Percentiles rank a stretch among this genome's conserved stretches.
phyloP scores from a whole-genome alignment of 2,329 filamentous ascomycete species.

The Lecanosticta acicola region DNA sequence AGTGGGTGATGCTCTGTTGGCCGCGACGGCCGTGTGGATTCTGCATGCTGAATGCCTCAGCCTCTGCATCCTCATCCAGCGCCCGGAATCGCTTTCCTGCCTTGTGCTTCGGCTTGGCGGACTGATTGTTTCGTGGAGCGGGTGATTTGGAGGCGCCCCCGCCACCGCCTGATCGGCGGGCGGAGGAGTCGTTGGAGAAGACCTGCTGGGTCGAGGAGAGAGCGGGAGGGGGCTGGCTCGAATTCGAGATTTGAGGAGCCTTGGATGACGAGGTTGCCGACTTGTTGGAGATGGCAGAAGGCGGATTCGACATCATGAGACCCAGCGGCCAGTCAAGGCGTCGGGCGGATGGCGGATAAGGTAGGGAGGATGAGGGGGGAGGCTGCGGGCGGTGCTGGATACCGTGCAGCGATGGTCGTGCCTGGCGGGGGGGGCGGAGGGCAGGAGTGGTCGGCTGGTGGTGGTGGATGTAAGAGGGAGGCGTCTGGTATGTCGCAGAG shows the following conservation, averaged over 20 bases:
- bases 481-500: conserved; percentile 1
- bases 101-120: conserved; percentile 74
- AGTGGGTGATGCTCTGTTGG: conserved; percentile 92
- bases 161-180: conserved; percentile 35
- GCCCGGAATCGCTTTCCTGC: conserved; percentile 64
- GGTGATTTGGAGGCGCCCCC: conserved; percentile 23
- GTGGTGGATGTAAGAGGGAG: not conserved
- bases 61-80: conserved; percentile 80
- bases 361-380: conserved; percentile 3
- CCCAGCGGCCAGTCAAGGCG: conserved; percentile 21
- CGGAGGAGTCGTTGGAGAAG: conserved; percentile 40
- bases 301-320: conserved; percentile 40
- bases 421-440: conserved; percentile 6
- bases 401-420: conserved; percentile 10
- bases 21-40: conserved; percentile 61
- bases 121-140: conserved; percentile 69
- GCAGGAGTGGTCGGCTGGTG: too few relatives aligned
- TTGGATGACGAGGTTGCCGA: conserved; percentile 38
- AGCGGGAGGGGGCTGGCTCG: conserved; percentile 37
- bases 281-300: conserved; percentile 31
- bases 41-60: conserved; percentile 49
- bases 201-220: conserved; percentile 40
- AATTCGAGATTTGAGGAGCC: conserved; percentile 25
- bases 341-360: conserved; percentile 12
- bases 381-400: conserved; percentile 3